Conservation (phyloP, 768 basidiomycete genomes). For the Lentinula sp. region DNA sequence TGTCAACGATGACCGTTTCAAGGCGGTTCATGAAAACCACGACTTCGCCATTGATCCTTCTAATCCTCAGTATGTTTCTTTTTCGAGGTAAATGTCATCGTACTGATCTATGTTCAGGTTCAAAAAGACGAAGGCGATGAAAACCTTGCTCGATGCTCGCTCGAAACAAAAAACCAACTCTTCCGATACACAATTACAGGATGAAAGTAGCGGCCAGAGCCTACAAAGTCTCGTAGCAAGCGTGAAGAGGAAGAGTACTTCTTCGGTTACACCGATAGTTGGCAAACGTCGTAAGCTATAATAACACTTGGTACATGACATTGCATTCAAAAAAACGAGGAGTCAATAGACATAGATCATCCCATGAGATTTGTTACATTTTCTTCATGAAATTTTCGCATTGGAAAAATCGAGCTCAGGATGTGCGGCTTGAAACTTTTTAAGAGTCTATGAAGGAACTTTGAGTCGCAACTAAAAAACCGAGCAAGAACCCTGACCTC, state of each 20-base stretch:
- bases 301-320: conserved; percentile 4
- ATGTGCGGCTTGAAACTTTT: conserved; percentile 85
- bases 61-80: conserved; percentile 77
- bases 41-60: conserved; percentile 94
- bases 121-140: conserved; percentile 91
- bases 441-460: conserved; percentile 50
- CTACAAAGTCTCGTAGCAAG: conserved; percentile 75
- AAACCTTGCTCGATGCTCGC: conserved; percentile 79
- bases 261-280: conserved; percentile 16
- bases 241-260: conserved; percentile 72
- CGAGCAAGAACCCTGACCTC: conserved; percentile 45
- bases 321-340: neutral
- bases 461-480: neutral
- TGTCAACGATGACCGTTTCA: conserved; percentile 85
- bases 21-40: conserved; percentile 81
- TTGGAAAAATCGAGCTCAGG: conserved; percentile 95
- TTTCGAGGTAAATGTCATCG: neutral
- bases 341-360: too few relatives aligned
- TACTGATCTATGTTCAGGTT: conserved; percentile 45
- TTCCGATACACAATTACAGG: conserved; percentile 12
- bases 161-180: conserved; percentile 40
- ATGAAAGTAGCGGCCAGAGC: conserved; percentile 22
- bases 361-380: too few relatives aligned
- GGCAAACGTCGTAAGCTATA: conserved; percentile 36
- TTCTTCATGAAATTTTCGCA: conserved; percentile 67